Conservation (phyloP, 1,284 basidiomycete species). For the Moesziomyces globuligerus region DNA sequence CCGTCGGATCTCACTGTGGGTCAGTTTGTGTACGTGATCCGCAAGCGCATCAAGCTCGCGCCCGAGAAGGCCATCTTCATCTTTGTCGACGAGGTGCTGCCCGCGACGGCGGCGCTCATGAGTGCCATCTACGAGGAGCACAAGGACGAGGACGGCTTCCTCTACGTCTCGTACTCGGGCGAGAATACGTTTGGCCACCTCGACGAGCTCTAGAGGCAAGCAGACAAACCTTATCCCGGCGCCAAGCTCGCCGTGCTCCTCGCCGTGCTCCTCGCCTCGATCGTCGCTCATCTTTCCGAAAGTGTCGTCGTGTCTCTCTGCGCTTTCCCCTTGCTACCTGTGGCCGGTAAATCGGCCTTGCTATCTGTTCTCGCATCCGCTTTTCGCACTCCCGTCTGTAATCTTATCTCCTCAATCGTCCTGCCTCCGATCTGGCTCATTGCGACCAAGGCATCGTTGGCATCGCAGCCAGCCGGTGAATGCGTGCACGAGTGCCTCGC, state of each 20-base stretch:
- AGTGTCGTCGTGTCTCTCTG: background rate
- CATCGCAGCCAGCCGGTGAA: too few relatives aligned
- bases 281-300: background rate
- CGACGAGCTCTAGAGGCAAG: too few relatives aligned
- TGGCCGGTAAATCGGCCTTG: too few relatives aligned
- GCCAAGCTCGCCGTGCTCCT: background rate
- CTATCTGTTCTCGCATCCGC: slow-evolving; percentile 12
- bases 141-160: slow-evolving; percentile 68
- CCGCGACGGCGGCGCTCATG: slow-evolving; percentile 98
- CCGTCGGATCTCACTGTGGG: slow-evolving; percentile 96
- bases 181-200: slow-evolving; percentile 59
- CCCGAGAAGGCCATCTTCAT: slow-evolving; percentile 86
- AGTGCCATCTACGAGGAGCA: slow-evolving; percentile 99
- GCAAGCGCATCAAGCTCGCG: slow-evolving; percentile 99
- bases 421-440: slow-evolving; percentile 1
- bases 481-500: too few relatives aligned
- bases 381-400: slow-evolving; percentile 26
- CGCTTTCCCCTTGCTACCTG: background rate
- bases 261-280: background rate
- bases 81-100: slow-evolving; percentile 85
- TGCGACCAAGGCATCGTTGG: too few relatives aligned
- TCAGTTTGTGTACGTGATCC: slow-evolving; percentile 98
- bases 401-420: slow-evolving; percentile 11
- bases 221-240: too few relatives aligned
- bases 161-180: slow-evolving; percentile 64